A percentile compares a stretch with the other conserved stretches of the same genome.
Conservation (phyloP, 2,329 filamentous ascomycete genomes). For the Biscogniauxia mediterranea region DNA sequence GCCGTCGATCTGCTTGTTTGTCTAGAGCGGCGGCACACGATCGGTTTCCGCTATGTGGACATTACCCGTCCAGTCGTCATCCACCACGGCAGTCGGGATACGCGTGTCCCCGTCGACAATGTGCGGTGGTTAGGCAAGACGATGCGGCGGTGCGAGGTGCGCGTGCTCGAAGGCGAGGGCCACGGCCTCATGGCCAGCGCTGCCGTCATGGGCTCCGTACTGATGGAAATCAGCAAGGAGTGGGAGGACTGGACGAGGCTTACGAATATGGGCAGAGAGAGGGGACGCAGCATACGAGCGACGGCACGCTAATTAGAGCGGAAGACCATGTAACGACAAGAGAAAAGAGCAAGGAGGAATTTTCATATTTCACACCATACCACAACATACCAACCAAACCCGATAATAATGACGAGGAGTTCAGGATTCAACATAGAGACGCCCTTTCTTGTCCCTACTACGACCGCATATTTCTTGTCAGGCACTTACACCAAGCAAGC, state of each 20-base stretch:
- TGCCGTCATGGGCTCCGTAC: conserved; percentile 85
- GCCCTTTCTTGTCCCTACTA: too few species aligned
- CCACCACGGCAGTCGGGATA: conserved; percentile 88
- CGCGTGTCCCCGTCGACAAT: conserved; percentile 90
- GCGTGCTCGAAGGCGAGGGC: conserved; percentile 85
- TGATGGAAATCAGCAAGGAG: conserved; percentile 91
- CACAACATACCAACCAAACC: too few species aligned
- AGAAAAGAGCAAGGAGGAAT: not conserved
- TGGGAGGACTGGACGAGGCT: conserved; percentile 84
- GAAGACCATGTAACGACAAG: not conserved
- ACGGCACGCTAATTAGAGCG: conserved; percentile 17
- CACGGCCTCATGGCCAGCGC: conserved; percentile 97
- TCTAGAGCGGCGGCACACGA: conserved; percentile 83
- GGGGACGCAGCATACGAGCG: conserved; percentile 24
- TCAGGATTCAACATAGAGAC: too few species aligned
- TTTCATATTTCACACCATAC: not conserved
- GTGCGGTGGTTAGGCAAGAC: conserved; percentile 91
- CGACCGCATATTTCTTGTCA: too few species aligned
- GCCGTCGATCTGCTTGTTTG: conserved; percentile 92
- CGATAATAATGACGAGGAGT: too few species aligned
- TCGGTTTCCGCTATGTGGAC: conserved; percentile 96
- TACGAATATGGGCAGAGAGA: conserved; percentile 41
- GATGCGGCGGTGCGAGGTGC: conserved; percentile 90
- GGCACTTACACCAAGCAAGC: too few species aligned
- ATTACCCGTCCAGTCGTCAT: conserved; percentile 90